Evolutionary conservation across 257 asterid species (phyloP).

Genomic region (Solanum pennellii): DNA sequence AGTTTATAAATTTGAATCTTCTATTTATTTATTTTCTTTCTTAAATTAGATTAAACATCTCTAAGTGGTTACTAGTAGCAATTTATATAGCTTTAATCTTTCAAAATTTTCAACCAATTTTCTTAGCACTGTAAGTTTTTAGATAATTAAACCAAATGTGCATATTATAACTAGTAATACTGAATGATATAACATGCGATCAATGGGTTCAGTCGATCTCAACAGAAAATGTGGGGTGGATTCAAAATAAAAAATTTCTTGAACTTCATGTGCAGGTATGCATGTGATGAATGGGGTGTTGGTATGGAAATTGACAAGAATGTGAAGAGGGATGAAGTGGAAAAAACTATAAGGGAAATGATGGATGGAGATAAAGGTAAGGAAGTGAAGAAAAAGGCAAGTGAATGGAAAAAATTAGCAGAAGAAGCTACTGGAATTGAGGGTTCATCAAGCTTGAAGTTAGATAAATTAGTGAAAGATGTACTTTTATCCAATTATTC

Average conservation of each 20-base stretch:
- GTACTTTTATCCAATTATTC: not conserved
- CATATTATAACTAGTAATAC: no score
- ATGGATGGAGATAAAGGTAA: constrained; percentile 8
- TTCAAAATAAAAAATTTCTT: not conserved
- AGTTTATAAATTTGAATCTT: no score
- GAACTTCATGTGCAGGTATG: not conserved
- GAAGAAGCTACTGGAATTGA: not conserved
- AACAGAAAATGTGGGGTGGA: not conserved
- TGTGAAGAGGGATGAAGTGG: constrained; percentile 5
- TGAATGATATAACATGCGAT: no score
- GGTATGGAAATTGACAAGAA: constrained; percentile 1
- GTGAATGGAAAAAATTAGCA: not conserved
- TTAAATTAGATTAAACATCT: no score
- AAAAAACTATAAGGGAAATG: not conserved
- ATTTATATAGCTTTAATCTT: no score
- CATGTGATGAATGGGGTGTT: constrained; percentile 1
- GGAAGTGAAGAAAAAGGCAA: not conserved
- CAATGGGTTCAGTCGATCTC: no score
- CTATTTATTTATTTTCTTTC: no score
- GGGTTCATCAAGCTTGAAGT: not conserved
- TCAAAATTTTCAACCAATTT: no score
- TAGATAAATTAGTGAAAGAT: not conserved
- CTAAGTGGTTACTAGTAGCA: no score
- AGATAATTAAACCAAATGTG: no score
- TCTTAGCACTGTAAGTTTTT: no score